Evolutionary conservation across 2,329 filamentous ascomycete species (phyloP).

Genomic region (Microdochium paspali): DNA sequence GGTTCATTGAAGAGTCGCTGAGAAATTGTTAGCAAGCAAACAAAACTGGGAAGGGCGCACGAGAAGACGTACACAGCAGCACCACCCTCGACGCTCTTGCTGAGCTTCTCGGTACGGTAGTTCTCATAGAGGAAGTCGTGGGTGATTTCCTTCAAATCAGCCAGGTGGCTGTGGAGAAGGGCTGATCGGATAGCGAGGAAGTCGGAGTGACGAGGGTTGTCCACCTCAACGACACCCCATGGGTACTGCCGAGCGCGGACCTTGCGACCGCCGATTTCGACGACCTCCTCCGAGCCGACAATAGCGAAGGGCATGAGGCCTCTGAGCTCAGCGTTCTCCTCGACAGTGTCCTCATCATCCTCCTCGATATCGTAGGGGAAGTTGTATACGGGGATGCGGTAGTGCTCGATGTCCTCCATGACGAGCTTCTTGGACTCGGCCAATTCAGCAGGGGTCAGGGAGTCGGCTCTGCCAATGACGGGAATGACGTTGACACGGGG

Average conservation of each 20-base stretch:
- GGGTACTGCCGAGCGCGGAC: conserved; percentile 95
- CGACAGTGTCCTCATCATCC: conserved; percentile 97
- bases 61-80: conserved; percentile 78
- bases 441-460: conserved; percentile 88
- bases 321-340: conserved; percentile 96
- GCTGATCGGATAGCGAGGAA: conserved; percentile 96
- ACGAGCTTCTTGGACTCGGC: conserved; percentile 99
- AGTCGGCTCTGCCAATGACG: conserved; percentile 97
- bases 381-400: conserved; percentile 99
- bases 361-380: conserved; percentile 99
- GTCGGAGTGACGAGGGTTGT: conserved; percentile 97
- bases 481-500: conserved; percentile 98
- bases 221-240: conserved; percentile 97
- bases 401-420: conserved; percentile 99
- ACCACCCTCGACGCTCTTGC: conserved; percentile 95
- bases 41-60: background rate
- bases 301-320: conserved; percentile 99
- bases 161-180: conserved; percentile 93
- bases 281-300: conserved; percentile 89
- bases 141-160: conserved; percentile 98
- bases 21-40: conserved; percentile 18
- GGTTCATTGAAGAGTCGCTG: conserved; percentile 88
- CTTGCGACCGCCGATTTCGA: conserved; percentile 88
- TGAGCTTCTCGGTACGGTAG: conserved; percentile 99
- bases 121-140: conserved; percentile 99